Evolutionary conservation across 1,284 basidiomycete genomes (phyloP).

Genomic region (Neolentinus lepideus): DNA sequence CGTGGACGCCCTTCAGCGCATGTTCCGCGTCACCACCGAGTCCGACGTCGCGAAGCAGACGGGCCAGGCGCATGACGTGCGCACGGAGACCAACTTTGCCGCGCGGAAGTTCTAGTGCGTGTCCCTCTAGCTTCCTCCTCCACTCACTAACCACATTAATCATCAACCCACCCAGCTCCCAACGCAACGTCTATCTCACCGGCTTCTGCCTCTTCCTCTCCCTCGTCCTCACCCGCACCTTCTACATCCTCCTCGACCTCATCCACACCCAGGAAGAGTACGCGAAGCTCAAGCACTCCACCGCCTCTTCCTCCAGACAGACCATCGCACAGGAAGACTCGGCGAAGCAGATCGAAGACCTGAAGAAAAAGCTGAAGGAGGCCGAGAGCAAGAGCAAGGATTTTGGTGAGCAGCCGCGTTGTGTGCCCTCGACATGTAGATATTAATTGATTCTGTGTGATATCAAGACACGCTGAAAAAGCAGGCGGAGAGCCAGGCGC

Average conservation of each 20-base stretch:
- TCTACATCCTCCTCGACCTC: slow-evolving; percentile 88
- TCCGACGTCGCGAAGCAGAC: slow-evolving; percentile 62
- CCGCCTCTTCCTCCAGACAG: slow-evolving; percentile 28
- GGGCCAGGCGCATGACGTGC: slow-evolving; percentile 45
- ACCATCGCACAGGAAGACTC: slow-evolving; percentile 35
- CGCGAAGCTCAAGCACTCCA: slow-evolving; percentile 69
- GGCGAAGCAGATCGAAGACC: slow-evolving; percentile 52
- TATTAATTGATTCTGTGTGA: not conserved
- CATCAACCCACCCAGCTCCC: slow-evolving; percentile 67
- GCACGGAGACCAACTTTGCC: slow-evolving; percentile 79
- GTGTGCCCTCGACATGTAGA: not conserved
- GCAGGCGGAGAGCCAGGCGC: slow-evolving; percentile 70
- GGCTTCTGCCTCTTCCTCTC: slow-evolving; percentile 93
- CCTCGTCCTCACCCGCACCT: slow-evolving; percentile 86
- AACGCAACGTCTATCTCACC: slow-evolving; percentile 85
- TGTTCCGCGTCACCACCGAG: slow-evolving; percentile 82
- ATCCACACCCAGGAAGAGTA: slow-evolving; percentile 88
- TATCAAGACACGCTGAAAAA: slow-evolving; percentile 70
- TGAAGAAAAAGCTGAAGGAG: slow-evolving; percentile 46
- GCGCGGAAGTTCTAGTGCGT: slow-evolving; percentile 91
- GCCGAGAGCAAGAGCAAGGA: slow-evolving; percentile 52
- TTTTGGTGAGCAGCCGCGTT: slow-evolving; percentile 47
- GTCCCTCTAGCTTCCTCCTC: slow-evolving; percentile 4
- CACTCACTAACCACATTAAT: too few relatives aligned
- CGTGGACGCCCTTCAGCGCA: slow-evolving; percentile 88